Evolutionary conservation across 345 rosid genomes (phyloP).

Genomic region (Boechera divaricarpa): DNA sequence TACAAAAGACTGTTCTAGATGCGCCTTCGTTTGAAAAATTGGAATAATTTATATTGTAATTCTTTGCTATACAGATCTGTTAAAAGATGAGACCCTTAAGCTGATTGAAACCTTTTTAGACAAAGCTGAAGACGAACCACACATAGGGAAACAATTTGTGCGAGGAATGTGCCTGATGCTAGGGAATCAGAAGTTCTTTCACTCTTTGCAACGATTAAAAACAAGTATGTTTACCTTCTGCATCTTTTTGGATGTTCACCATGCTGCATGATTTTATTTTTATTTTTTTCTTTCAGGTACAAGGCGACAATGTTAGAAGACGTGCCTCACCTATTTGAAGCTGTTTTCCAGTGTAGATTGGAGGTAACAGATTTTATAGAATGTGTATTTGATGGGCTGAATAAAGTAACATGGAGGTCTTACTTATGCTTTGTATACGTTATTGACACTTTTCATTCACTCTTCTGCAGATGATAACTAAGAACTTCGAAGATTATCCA

Average conservation of each 20-base stretch:
- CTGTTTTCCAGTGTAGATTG: conserved; percentile 95
- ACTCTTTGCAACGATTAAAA: conserved; percentile 95
- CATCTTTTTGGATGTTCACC: background rate
- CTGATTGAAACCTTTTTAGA: conserved; percentile 97
- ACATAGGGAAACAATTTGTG: conserved; percentile 99
- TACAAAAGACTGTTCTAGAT: conserved; percentile 22
- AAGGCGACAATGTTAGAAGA: conserved; percentile 94
- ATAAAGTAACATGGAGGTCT: conserved; percentile 11
- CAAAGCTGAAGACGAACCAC: conserved; percentile 99
- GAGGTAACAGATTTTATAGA: conserved; percentile 60
- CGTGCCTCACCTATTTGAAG: conserved; percentile 97
- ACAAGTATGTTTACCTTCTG: conserved; percentile 67
- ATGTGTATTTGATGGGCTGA: background rate
- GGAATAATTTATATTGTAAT: conserved; percentile 26
- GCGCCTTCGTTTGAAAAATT: conserved; percentile 18
- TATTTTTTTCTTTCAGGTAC: conserved; percentile 60
- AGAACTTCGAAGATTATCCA: conserved; percentile 96
- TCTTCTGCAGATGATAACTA: conserved; percentile 89
- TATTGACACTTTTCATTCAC: conserved; percentile 18
- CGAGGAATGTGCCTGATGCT: conserved; percentile 98
- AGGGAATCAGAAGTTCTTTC: conserved; percentile 99
- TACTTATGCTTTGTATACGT: conserved; percentile 5
- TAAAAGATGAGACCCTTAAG: conserved; percentile 93
- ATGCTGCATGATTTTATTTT: conserved; percentile 13
- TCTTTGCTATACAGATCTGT: conserved; percentile 71